Evolutionary conservation across 345 rosid species (phyloP), one percentile per base, ranked within the genome.

Genomic region (Stellera chamaejasme): DNA sequence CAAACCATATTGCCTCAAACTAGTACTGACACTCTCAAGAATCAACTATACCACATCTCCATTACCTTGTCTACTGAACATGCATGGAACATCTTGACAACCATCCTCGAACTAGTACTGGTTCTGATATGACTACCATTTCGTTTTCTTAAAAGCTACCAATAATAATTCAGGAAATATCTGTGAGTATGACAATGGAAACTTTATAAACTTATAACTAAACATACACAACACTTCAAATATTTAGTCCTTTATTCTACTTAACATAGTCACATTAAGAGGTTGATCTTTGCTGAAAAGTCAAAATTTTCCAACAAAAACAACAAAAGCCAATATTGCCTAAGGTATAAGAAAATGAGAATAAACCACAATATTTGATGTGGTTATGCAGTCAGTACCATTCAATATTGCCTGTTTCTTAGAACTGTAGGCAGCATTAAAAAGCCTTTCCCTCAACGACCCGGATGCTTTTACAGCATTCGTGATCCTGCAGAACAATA

Each of bases 401-500:
- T 82, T 93, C 74, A 84, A 48, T 14, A 93, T 48, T 13, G 99
- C 99, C 70, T 81, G 89, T 80, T 87, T 93, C 80, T 93, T 93
- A 53, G 99, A 85, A 67, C 87, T 89, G 71, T 89, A 93, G 55
- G 99, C 99, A 61, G 79, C 87, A 81, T 87, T 93, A 64, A 93
- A 93, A 45, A 93, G 73, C 61, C 77, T 89, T 79, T 89, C 85
- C 78, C 65, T 87, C 54, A 93, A 64, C 16, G 74, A 80, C 66
- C 99, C 97, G 59, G 97, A 87, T 44, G 84, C 43, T 75, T 81
- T 83, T 45, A 93, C 99, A 48, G 97, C 90, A 72, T 77, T 89
- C 7, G 54, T 79, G 61, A 93, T 79, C 55, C 99, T 93, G 80
- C 73, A 68, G 51, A 69, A 71, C 67, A 61, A 66, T 49, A 63